phyloP scores from a whole-genome alignment of 306 rosid genomes.

The Cajanus cajan region DNA sequence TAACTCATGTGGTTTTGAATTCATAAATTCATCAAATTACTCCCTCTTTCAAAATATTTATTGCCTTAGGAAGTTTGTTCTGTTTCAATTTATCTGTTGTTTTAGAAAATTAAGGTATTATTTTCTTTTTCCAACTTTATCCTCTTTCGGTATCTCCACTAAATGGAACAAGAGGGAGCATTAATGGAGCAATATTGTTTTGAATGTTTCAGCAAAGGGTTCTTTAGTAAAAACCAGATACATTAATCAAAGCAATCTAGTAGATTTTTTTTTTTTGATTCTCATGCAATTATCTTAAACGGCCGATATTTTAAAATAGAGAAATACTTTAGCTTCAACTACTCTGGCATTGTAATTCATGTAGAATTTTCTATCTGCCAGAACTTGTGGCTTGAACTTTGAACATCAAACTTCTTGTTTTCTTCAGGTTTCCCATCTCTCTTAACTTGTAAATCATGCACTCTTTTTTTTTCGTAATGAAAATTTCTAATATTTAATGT shows the following conservation, averaged over 20 bases:
- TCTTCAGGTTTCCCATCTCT: constrained; percentile 14
- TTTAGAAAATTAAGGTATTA: not conserved
- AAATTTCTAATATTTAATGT: constrained; percentile 14
- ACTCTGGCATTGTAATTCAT: constrained; percentile 16
- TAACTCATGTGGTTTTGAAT: not conserved
- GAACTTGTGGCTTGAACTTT: constrained; percentile 26
- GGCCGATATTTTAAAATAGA: not conserved
- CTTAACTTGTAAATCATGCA: not conserved
- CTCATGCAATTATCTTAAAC: not conserved
- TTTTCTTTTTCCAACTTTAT: not conserved
- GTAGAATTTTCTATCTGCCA: not conserved
- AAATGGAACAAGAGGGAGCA: not conserved
- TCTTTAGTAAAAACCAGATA: not conserved
- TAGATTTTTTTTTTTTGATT: not conserved
- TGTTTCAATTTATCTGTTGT: not conserved
- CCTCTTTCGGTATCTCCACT: not conserved
- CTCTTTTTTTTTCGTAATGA: not conserved
- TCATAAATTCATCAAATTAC: not conserved
- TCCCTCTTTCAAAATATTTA: not conserved
- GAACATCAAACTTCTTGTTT: constrained; percentile 11
- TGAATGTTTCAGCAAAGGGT: not conserved
- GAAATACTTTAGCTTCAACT: constrained; percentile 14
- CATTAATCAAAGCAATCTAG: not conserved
- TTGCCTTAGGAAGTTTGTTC: not conserved
- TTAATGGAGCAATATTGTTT: not conserved